phyloP scores from a whole-genome alignment of 2,329 filamentous ascomycete genomes.

The Cladosporium sp. region DNA sequence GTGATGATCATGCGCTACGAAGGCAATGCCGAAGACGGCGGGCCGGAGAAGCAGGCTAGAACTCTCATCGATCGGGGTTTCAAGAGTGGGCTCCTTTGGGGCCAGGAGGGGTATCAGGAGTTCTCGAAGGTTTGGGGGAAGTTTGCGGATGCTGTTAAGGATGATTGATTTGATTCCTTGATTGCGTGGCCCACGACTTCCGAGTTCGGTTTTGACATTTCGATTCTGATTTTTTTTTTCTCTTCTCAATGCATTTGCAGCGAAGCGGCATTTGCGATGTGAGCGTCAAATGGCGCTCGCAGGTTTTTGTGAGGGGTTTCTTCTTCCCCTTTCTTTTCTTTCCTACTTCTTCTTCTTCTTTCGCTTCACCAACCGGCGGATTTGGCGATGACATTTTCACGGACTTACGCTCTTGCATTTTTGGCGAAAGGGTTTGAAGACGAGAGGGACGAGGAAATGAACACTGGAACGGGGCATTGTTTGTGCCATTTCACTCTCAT shows the following conservation, averaged over 20 bases:
- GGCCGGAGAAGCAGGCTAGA: slow-evolving; percentile 2
- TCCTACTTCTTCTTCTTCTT: not conserved
- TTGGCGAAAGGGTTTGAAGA: too few species aligned
- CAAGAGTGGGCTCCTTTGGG: slow-evolving; percentile 12
- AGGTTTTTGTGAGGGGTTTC: not conserved
- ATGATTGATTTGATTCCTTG: not conserved
- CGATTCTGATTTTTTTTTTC: not conserved
- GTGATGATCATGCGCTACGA: slow-evolving; percentile 15
- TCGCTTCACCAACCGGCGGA: not conserved
- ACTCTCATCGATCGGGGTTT: slow-evolving; percentile 13
- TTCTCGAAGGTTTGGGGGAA: slow-evolving; percentile 12
- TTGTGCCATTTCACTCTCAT: too few species aligned
- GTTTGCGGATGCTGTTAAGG: slow-evolving; percentile 5
- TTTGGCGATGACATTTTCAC: not conserved
- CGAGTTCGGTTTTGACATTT: too few species aligned
- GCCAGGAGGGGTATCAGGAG: slow-evolving; percentile 14
- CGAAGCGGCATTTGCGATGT: not conserved
- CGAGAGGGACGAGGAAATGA: too few species aligned
- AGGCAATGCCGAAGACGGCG: slow-evolving; percentile 8
- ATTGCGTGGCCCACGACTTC: not conserved
- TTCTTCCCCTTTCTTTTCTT: not conserved
- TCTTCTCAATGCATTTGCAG: not conserved
- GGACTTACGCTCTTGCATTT: too few species aligned
- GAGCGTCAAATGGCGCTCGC: too few species aligned
- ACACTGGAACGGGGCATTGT: too few species aligned